Evolutionary conservation across 2,329 filamentous ascomycete species (phyloP).

Genomic region (Madurella fahalii): DNA sequence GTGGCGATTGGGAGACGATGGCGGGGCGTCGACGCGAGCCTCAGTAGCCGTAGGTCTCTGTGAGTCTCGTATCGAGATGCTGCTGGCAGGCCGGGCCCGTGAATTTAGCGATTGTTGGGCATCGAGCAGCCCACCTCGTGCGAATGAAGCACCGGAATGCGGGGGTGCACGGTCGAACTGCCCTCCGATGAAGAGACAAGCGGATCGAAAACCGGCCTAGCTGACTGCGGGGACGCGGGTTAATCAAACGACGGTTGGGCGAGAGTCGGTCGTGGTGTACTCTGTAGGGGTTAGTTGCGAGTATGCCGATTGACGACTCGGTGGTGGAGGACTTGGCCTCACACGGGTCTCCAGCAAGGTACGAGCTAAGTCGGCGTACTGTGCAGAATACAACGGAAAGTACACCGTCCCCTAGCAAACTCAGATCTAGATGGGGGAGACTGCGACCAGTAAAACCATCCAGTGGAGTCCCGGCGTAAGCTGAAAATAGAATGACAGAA

Average conservation of each 20-base stretch:
- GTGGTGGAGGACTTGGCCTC: background rate
- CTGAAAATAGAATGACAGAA: background rate
- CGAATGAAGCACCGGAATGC: background rate
- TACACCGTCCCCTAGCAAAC: background rate
- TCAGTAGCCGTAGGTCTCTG: constrained; percentile 1
- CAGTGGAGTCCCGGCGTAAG: background rate
- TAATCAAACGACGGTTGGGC: background rate
- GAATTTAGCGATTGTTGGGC: constrained; percentile 18
- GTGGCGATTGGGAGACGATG: constrained; percentile 5
- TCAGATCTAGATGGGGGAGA: background rate
- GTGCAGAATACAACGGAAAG: background rate
- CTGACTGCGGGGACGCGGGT: background rate
- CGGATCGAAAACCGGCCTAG: background rate
- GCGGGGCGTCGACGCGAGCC: background rate
- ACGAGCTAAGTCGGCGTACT: background rate
- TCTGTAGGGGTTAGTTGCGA: background rate
- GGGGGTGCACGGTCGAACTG: background rate
- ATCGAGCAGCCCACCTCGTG: constrained; percentile 8
- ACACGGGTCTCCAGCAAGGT: background rate
- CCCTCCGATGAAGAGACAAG: constrained; percentile 2
- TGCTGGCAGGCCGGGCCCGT: constrained; percentile 13
- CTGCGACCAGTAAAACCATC: background rate
- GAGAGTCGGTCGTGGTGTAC: background rate
- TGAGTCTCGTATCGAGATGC: constrained; percentile 13
- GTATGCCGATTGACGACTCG: background rate